Base-by-base conservation (phyloP, 2,329 filamentous ascomycete species). In the Drechslerella stenobrocha region DNA sequence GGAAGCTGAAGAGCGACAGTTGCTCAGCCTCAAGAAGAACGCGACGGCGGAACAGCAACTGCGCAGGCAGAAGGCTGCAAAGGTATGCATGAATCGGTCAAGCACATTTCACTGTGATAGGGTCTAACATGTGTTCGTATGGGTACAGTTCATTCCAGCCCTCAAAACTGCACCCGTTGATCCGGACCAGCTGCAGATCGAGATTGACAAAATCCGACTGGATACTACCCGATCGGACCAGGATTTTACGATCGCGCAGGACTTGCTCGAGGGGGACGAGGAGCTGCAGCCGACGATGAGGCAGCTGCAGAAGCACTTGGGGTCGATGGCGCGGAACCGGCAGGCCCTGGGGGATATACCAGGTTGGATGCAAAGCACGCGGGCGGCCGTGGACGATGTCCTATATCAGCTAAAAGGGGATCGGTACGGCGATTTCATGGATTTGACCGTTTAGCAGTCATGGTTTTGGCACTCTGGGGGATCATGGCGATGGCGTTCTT, bases 1-100 rank as follows among this genome's bases (percentile, higher is more conserved):
- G 37, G 64, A 71, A 30, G 44, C 53, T 37, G 71, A 73, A 28
- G 61, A 72, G 26, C 47, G 53, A 8, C 67, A 70, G 20, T 55
- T 70, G 8, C 40, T 46, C n/a, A 53, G 69, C 15, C 58, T 73
- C 23, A 70, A 71, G 26, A 71, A 67, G 44, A 73, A 73, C 47
- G 72, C 72, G 20, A 66, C 34, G n/a, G 60, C 53, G 3, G 65
- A 73, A 34, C 69, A 73, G 53, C 61, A 58, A 23, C 52, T 72
- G 18, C 69, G 72, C 35, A 65, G 63, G 24, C 67, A 71, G 47
- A 70, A 73, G 45, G 40, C 63, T 15, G 70, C 70, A 46, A 69
- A 53, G 52, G 71, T 72, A 63, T n/a, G n/a, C 22, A 23, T 1
- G 18, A 24, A 37, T 48, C 37, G 32, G 22, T 20, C 4, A 37